These are phyloP conservation scores for Talaromyces sp. DNA, from an alignment of 2,329 filamentous ascomycete genomes.

Conservation along the genomic window DNA sequence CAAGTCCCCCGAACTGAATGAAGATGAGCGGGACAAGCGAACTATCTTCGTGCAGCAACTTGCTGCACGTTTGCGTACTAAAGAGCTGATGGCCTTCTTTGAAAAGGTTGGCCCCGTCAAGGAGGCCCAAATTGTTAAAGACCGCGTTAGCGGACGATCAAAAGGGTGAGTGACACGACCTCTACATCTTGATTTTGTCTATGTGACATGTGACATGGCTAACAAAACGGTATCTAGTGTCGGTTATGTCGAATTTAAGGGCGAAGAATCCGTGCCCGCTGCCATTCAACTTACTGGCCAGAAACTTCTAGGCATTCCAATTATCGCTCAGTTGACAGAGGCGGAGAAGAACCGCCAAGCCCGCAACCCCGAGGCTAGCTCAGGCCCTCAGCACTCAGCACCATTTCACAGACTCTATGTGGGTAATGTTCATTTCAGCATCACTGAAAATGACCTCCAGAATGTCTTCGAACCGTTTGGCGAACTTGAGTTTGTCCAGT, in stretches of 20 bases:
- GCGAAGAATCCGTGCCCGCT: constrained; percentile 88
- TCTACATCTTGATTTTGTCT: not conserved
- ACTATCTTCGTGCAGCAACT: constrained; percentile 99
- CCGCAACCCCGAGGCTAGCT: constrained; percentile 72
- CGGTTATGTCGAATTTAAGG: constrained; percentile 98
- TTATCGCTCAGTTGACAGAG: constrained; percentile 97
- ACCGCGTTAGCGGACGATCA: constrained; percentile 91
- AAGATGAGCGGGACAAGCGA: constrained; percentile 93
- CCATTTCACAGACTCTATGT: constrained; percentile 98
- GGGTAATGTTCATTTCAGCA: constrained; percentile 99
- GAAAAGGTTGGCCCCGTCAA: constrained; percentile 93
- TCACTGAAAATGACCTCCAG: constrained; percentile 92
- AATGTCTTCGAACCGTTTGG: constrained; percentile 98
- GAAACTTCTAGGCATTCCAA: constrained; percentile 96
- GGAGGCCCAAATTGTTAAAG: constrained; percentile 98
- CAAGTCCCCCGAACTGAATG: constrained; percentile 71
- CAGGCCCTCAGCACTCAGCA: constrained; percentile 74
- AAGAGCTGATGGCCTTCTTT: constrained; percentile 92
- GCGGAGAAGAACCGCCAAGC: constrained; percentile 99
- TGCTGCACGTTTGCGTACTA: constrained; percentile 86
- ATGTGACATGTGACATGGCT: constrained; percentile 1
- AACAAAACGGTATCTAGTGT: constrained; percentile 64
- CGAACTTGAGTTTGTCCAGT: constrained; percentile 93
- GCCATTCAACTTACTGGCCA: constrained; percentile 98
- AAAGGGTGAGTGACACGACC: constrained; percentile 73